These are phyloP conservation scores for Ceratocystis lukuohia DNA, from an alignment of 2,329 filamentous ascomycete genomes.

Conservation along the genomic window DNA sequence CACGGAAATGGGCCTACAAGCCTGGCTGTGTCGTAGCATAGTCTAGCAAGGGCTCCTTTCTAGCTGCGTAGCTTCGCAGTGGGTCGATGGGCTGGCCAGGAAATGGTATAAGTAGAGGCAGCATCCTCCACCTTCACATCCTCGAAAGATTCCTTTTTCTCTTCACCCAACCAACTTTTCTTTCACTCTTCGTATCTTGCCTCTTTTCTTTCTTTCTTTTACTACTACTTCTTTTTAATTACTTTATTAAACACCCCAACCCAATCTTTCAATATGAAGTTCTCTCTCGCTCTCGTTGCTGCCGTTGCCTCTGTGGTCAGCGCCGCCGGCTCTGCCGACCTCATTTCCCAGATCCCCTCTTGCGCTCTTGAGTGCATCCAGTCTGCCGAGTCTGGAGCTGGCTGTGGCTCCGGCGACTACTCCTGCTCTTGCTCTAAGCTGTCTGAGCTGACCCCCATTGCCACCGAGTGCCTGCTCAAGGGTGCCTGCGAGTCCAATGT, in stretches of 20 bases:
- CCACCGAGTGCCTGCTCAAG: conserved; percentile 14
- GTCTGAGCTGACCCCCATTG: conserved; percentile 10
- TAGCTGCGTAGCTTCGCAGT: not conserved
- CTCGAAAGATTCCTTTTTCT: not conserved
- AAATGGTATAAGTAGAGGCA: not conserved
- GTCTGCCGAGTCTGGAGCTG: conserved; percentile 9
- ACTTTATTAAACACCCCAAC: not conserved
- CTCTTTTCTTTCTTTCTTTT: not conserved
- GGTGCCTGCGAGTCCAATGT: conserved; percentile 27
- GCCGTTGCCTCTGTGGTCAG: conserved; percentile 11
- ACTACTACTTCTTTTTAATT: not conserved
- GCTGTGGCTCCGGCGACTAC: conserved; percentile 17
- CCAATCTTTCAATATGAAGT: conserved; percentile 18
- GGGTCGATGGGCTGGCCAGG: not conserved
- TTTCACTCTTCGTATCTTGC: not conserved
- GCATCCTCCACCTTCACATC: not conserved
- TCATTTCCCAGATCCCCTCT: conserved; percentile 17
- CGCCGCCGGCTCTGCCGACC: conserved; percentile 16
- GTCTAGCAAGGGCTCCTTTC: too few relatives aligned
- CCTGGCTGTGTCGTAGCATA: not conserved
- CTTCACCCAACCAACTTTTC: not conserved
- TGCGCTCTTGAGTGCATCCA: conserved; percentile 19
- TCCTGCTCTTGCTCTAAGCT: conserved; percentile 18
- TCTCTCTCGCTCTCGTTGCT: conserved; percentile 10
- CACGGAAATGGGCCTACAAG: not conserved